These are phyloP conservation scores for Aphanomyces astaci DNA, from an alignment of 352 stramenopile species.

Conservation along the genomic window DNA sequence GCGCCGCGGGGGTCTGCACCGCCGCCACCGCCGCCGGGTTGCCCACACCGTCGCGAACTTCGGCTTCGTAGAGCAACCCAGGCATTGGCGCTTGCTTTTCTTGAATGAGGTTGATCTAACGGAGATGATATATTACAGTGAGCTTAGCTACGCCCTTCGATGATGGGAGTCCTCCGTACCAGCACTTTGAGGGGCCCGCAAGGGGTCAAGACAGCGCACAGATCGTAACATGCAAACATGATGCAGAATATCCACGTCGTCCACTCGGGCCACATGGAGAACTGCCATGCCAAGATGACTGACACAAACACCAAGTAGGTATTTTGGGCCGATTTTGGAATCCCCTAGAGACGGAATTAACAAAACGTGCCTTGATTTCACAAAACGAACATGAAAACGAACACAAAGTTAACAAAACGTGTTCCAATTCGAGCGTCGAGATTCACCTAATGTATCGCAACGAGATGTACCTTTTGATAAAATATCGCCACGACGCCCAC, in stretches of 20 bases:
- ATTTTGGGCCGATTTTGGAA: conserved; percentile 84
- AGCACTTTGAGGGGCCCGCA: conserved; percentile 94
- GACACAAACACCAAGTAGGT: conserved; percentile 91
- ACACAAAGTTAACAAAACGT: too few species aligned
- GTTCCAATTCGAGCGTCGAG: too few species aligned
- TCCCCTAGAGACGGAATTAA: conserved; percentile 29
- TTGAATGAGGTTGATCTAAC: conserved; percentile 84
- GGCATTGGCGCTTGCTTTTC: conserved; percentile 85
- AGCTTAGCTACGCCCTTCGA: too few species aligned
- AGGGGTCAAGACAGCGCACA: conserved; percentile 96
- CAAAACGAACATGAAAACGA: too few species aligned
- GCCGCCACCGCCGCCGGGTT: conserved; percentile 23
- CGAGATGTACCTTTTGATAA: conserved; percentile 57
- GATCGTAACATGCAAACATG: conserved; percentile 96
- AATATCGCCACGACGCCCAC: conserved; percentile 86
- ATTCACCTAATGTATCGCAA: too few species aligned
- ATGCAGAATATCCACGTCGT: conserved; percentile 88
- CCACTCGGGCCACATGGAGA: conserved; percentile 94
- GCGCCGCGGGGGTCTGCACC: not conserved
- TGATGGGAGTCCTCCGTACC: too few species aligned
- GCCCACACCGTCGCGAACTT: conserved; percentile 66
- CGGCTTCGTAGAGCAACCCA: conserved; percentile 94
- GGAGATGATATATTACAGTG: too few species aligned
- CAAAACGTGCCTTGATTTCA: too few species aligned
- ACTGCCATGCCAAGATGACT: conserved; percentile 96